Base-by-base conservation (phyloP, 1,284 basidiomycete species). In the Meira miltonrushii region DNA sequence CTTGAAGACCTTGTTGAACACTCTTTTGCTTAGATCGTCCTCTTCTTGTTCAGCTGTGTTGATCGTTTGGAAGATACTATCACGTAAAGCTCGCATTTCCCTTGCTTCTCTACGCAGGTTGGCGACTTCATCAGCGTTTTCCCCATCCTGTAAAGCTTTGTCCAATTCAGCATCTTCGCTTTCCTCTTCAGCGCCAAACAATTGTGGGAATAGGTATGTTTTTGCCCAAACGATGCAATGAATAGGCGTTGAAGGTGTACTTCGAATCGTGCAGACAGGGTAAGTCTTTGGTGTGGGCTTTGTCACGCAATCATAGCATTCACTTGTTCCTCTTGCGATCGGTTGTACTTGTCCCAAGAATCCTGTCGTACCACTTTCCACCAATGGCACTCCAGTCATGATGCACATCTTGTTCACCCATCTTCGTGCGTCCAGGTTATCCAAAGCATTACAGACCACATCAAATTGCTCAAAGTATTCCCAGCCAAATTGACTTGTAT, bases 151-250 rank as follows among this genome's bases (percentile, higher is more conserved):
- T 70, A 90, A 86, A 0, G 92, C 91, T 50, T 89, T 87, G 67
- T 92, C 89, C 2, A 94, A 81, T 75, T 94, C 91, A 0, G 81
- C 82, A 2, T 82, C 83, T 5, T 88, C 85, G 59, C 89, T 86
- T 73, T 92, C 89, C 59, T 91, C 88, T 77, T 92, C 88, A 2
- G 71, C 66, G 0, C 94, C 94, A 71, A 95, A 96, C 6, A 97
- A 79, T 80, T 96, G 92, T n/a, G 91, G 93, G 68, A 98, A 86
- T n/a, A 98, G 86, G 81, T 97, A 98, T 68, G 86, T 93, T 79
- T 98, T 99, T 37, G 91, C 92, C 95, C 95, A 99, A 0, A 97
- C 94, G 58, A 98, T 97, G 76, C 93, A 98, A 76, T 99, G 95
- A 52, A 98, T 95, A 0, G 95, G 92, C 64, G 94, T 92, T 57